Base-by-base conservation (phyloP, 371 early-diverging fungal species). In the Mortierella sp. region DNA sequence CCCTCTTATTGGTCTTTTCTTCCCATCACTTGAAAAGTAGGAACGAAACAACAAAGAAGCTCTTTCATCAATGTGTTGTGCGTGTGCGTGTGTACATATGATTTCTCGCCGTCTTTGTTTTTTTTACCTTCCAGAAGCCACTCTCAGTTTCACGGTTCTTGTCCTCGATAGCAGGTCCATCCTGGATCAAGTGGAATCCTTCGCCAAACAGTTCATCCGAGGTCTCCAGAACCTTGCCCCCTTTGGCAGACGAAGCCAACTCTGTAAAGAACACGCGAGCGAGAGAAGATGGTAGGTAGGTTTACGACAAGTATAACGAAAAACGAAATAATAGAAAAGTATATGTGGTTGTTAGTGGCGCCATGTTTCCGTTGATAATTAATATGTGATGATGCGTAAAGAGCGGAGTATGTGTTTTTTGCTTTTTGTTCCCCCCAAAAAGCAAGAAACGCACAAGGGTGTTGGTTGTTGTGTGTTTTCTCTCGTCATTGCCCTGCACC, bases 141-240 rank as follows among this genome's bases (percentile, higher is more conserved):
- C 63, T 76, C 11, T 80, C 76, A 19, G 82, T 82, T 74, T 86
- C 82, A 16, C 86, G 79, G 75, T 82, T 80, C 77, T 82, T 86
- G 75, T 86, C 86, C 71, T 86, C 86, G 54, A 95, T 90, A 9
- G 97, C 93, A 38, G 92, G 92, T 50, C 80, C 83, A 34, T 94
- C 93, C 83, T 91, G 90, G 81, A 97, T 93, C 90, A 97, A 90
- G 80, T 94, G 94, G 77, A 90, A 91, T n/a, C 96, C 95, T 31
- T 92, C 91, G 6, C 94, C 94, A 89, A 97, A 97, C 88, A 93
- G 93, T 78, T 97, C 97, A 87, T 97, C 94, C 70, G 95, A 94
- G 14, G 94, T 93, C 73, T 90, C 91, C 63, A 96, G 90, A 54
- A 97, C 91, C 68, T 90, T 84, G 34, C 92, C 94, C n/a, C 95